phyloP scores from a whole-genome alignment of 2,329 filamentous ascomycete genomes.

The Xylariales sp. region DNA sequence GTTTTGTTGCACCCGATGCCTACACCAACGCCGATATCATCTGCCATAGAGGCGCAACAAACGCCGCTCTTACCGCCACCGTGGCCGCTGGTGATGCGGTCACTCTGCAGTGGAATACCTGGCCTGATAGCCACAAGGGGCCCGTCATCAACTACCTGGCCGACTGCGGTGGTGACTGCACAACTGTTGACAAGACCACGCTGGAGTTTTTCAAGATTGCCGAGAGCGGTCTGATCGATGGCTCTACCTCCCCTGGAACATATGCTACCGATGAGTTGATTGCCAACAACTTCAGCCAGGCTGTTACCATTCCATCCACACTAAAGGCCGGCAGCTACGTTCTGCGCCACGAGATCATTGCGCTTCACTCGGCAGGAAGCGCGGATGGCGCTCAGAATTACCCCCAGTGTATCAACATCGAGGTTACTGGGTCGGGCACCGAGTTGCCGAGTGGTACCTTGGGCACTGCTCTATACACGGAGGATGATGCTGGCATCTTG shows the following conservation, averaged over 20 bases:
- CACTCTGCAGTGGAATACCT: slow-evolving; percentile 57
- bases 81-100: slow-evolving; percentile 55
- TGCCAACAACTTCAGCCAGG: slow-evolving; percentile 40
- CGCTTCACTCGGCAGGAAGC: slow-evolving; percentile 36
- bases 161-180: slow-evolving; percentile 25
- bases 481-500: slow-evolving; percentile 46
- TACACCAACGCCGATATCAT: slow-evolving; percentile 20
- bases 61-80: slow-evolving; percentile 22
- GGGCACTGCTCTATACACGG: slow-evolving; percentile 28
- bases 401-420: slow-evolving; percentile 51
- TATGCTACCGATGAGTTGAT: slow-evolving; percentile 22
- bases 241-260: slow-evolving; percentile 12
- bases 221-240: slow-evolving; percentile 21
- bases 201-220: slow-evolving; percentile 28
- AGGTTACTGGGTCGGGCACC: slow-evolving; percentile 46
- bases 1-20: slow-evolving; percentile 15
- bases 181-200: slow-evolving; percentile 22
- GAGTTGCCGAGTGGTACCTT: slow-evolving; percentile 39
- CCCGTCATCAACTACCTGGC: slow-evolving; percentile 32
- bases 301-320: slow-evolving; percentile 36
- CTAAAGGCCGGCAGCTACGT: slow-evolving; percentile 44
- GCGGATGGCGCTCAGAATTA: slow-evolving; percentile 41
- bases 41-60: slow-evolving; percentile 31
- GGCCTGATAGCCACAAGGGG: slow-evolving; percentile 55
- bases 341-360: slow-evolving; percentile 45